These are phyloP conservation scores for Knufia fluminis DNA, from an alignment of 2,329 filamentous ascomycete species.

Conservation along the genomic window DNA sequence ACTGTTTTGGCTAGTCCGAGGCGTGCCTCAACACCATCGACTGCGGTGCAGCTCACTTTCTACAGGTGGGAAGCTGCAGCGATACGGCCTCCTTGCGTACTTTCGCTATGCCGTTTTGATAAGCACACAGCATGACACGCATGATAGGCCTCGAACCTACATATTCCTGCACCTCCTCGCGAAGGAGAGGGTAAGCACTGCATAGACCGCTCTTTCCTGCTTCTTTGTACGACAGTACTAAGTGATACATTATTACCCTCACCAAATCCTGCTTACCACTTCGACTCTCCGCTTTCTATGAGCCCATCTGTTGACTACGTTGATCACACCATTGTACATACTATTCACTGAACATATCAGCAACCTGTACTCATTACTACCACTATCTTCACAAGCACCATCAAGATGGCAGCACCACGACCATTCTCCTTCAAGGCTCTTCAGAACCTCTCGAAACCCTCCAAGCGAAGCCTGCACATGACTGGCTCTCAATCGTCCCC, in stretches of 20 bases:
- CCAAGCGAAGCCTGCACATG: conserved; percentile 48
- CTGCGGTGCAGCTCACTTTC: not conserved
- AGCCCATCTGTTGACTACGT: conserved; percentile 23
- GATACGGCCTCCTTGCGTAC: not conserved
- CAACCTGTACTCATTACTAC: not conserved
- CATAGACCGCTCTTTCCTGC: conserved; percentile 1
- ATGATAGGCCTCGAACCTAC: not conserved
- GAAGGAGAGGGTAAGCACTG: not conserved
- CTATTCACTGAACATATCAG: conserved; percentile 17
- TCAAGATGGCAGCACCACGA: conserved; percentile 36
- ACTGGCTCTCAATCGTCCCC: conserved; percentile 50
- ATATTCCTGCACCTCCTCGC: not conserved
- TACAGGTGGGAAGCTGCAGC: not conserved
- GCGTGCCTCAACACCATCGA: not conserved
- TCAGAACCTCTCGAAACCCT: conserved; percentile 30
- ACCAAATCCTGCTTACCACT: not conserved
- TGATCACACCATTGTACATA: conserved; percentile 21
- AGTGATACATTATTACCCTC: not conserved
- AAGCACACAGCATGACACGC: not conserved
- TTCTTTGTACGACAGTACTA: not conserved
- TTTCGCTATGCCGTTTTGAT: not conserved
- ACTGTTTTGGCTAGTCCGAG: not conserved
- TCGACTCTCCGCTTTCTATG: conserved; percentile 11
- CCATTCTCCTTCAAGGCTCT: conserved; percentile 38
- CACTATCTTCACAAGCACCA: not conserved